Evolutionary conservation across 345 rosid species (phyloP), one percentile per base, ranked within the genome.

Genomic region (Rhodomyrtus tomentosa): DNA sequence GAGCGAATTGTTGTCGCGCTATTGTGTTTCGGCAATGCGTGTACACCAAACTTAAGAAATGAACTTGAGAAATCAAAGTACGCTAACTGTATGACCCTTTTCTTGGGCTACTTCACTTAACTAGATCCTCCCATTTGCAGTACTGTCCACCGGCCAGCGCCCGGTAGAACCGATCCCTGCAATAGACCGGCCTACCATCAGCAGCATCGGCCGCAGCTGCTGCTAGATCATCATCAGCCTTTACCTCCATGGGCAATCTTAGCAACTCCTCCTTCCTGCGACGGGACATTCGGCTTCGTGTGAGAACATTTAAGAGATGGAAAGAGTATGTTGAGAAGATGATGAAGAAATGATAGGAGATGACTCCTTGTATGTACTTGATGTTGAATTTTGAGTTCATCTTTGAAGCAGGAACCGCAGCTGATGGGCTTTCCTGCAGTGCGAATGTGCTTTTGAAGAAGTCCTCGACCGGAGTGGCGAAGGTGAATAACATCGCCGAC

Each of bases 191-290:
- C 88, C 99, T 92, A 85, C 99, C 99, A 85, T 93, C 95, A 20
- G 98, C 99, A 84, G 99, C 98, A 90, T 96, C 93, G 10, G 99
- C 98, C 1, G 99, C 99, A 0, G 98, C 98, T 5, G 94, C 98
- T 55, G 99, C 99, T 56, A 95, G 82, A 84, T 93, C 95, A 59
- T 95, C 97, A 20, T 96, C 93, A 21, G 95, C 55, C 88, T 51
- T 89, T 16, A 96, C 98, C 86, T 95, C 99, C 85, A 55, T 48
- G 0, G 98, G 99, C 84, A 95, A 84, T 81, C 90, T 88, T 16
- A 95, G 95, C 90, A 96, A 85, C 54, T 94, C 93, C 80, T 95
- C 98, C 88, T 93, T 95, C 80, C 99, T 95, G 85, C 72, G 21
- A 24, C 50, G 53, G 53, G 83, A 45, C 42, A 68, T 16, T 68